Evolutionary conservation across 305 asterid species (phyloP), one percentile per base, ranked within the genome.

Genomic region (Fraxinus xanthoxyloides): DNA sequence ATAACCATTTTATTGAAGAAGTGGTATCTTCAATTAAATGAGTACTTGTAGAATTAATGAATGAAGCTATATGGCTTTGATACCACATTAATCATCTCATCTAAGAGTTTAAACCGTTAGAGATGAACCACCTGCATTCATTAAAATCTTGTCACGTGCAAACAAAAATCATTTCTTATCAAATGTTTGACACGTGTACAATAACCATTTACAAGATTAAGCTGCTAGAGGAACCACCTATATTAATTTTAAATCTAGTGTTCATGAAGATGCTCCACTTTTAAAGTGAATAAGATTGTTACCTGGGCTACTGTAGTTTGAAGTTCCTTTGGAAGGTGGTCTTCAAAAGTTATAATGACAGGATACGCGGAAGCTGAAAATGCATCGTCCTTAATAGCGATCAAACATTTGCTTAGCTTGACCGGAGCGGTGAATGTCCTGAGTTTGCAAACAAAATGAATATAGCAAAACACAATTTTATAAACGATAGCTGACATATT

Each of bases 321-420:
- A 32, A 84, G 84, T 46, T 67, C 13, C 32, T 46, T 21, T 19
- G 56, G 51, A 4, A 84, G 86, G 75, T 84, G 86, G 74, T 84
- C 86, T 65, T 80, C 84, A 76, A 84, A 84, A 12, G 86, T 84
- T 72, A 84, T 21, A 17, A 84, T 69, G 75, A 84, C 78, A 24
- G 86, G 86, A 84, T 84, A 84, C 32, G 34, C 51, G 12, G 86
- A 80, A 80, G 72, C 36, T 31, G 48, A 28, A 75, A 84, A 80
- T 13, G 84, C 86, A 48, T 23, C 9, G 0, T 76, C 80, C 78
- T 84, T 80, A 26, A 84, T 84, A 35, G 69, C 86, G 24, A 40
- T 38, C 81, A 84, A 23, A 76, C 86, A 80, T 31, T 84, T 80
- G 78, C 56, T 31, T 46, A 84, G 86, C 54, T 84, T 51, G 51